Percentiles rank a stretch among this genome's conserved stretches.
Conservation (phyloP, 441 rosid genomes). For the California macrophylla region DNA sequence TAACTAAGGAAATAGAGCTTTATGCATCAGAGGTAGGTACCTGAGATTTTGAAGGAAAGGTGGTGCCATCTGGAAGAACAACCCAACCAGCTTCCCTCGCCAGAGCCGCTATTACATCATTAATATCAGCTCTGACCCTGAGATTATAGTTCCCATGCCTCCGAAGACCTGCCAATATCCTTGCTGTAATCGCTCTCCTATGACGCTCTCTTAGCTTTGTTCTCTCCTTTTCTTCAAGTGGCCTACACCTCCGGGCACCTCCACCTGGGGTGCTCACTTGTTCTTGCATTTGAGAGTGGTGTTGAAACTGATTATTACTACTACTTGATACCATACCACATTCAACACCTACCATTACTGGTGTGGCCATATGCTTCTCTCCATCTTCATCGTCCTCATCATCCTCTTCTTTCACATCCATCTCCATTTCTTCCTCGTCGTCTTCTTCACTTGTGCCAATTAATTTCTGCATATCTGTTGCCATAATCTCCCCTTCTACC, state of each 20-base stretch:
- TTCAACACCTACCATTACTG: conserved; percentile 42
- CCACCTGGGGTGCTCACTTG: conserved; percentile 67
- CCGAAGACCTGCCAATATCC: conserved; percentile 91
- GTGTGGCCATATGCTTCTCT: conserved; percentile 38
- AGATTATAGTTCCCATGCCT: conserved; percentile 98
- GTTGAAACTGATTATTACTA: conserved; percentile 49
- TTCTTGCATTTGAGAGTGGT: conserved; percentile 61
- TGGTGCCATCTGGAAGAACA: conserved; percentile 99
- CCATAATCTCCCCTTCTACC: conserved; percentile 36
- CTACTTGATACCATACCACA: conserved; percentile 36
- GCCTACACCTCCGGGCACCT: conserved; percentile 69
- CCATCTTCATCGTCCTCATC: conserved; percentile 44
- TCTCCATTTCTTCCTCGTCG: conserved; percentile 77
- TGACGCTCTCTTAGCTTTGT: conserved; percentile 95
- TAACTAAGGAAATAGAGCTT: conserved; percentile 8
- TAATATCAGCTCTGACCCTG: conserved; percentile 96
- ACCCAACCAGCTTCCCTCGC: conserved; percentile 99
- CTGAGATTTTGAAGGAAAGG: conserved; percentile 91
- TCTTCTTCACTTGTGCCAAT: conserved; percentile 72
- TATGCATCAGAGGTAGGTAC: conserved; percentile 31
- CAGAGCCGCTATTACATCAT: conserved; percentile 95
- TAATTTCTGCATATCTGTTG: conserved; percentile 71
- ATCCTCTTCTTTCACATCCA: conserved; percentile 83
- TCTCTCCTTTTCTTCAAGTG: conserved; percentile 90
- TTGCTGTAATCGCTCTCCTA: conserved; percentile 93